Base-by-base conservation (phyloP, 108 stramenopile species). In the Cyclotella cryptica region DNA sequence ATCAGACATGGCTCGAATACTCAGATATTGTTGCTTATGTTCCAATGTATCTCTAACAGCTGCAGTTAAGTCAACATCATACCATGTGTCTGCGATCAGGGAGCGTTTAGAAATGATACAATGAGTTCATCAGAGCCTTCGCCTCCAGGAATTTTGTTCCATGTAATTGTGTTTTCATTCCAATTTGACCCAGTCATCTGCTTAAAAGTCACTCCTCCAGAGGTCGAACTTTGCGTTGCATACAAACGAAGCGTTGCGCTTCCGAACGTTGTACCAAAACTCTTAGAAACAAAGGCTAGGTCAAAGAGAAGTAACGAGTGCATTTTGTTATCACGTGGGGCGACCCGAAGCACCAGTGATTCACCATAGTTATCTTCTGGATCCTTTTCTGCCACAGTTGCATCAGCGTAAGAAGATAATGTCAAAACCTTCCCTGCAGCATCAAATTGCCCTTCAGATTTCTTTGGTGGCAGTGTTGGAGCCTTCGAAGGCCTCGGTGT, bases 231-330 rank as follows among this genome's bases (percentile, higher is more conserved):
- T 28, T 1, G 22, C 8, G 47, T 70, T 41, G 70, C 69, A 52
- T 75, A 81, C 28, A 81, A 45, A 53, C 65, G 70, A 40, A 81
- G 74, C 26, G 15, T 66, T 13, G 81, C 81, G 1, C 43, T 57
- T 28, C 74, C 74, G 11, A 75, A 43, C 14, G 12, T 66, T n/a
- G 46, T 59, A 0, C 30, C 52, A 66, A 75, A 75, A 14, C 21
- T 58, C 53, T 71, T 47, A 18, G 69, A 62, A 8, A 58, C 64
- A 60, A 71, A 75, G 39, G 69, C 45, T 11, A 81, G 69, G 45
- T 75, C 81, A 44, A 81, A 81, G n/a, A 71, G 62, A 75, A 81
- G 62, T 15, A 81, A 58, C 13, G 74, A 61, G 41, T 81, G 81
- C 54, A 58, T 81, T n/a, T n/a, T n/a, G n/a, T n/a, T n/a, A n/a